These are phyloP conservation scores for Takashimella koratensis DNA, from an alignment of 1,284 basidiomycete genomes.

Conservation along the genomic window DNA sequence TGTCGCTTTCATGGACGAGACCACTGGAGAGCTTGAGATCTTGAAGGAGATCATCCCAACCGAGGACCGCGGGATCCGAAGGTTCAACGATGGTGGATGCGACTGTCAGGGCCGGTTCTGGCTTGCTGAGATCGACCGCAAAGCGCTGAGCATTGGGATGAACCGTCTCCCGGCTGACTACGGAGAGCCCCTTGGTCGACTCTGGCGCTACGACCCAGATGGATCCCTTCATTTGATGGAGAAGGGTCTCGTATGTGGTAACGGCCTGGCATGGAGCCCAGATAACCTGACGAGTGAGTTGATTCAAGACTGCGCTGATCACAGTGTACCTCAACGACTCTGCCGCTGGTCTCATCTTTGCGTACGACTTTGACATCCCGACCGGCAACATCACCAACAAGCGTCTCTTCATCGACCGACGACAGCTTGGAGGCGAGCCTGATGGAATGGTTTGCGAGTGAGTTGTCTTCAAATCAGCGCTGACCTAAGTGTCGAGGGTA, in stretches of 20 bases:
- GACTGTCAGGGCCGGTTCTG: slow-evolving; percentile 18
- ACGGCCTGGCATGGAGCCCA: slow-evolving; percentile 17
- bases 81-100: slow-evolving; percentile 20
- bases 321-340: slow-evolving; percentile 20
- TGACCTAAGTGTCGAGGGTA: slow-evolving; percentile 11
- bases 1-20: slow-evolving; percentile 16
- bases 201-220: slow-evolving; percentile 19
- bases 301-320: neutral
- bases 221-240: slow-evolving; percentile 18
- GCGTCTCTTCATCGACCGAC: slow-evolving; percentile 15
- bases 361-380: slow-evolving; percentile 17
- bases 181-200: slow-evolving; percentile 13
- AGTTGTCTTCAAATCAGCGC: neutral
- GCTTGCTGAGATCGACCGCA: slow-evolving; percentile 20
- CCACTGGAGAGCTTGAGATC: slow-evolving; percentile 13
- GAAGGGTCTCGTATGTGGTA: slow-evolving; percentile 16
- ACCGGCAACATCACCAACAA: slow-evolving; percentile 16
- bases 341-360: slow-evolving; percentile 12
- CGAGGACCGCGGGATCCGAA: slow-evolving; percentile 12
- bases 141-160: slow-evolving; percentile 11
- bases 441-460: slow-evolving; percentile 18
- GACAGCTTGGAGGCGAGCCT: slow-evolving; percentile 14
- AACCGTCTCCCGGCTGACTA: slow-evolving; percentile 11
- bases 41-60: slow-evolving; percentile 19
- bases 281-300: slow-evolving; percentile 16